A percentile compares a stretch with the other conserved stretches of the same genome.
Evolutionary conservation across 2,329 filamentous ascomycete genomes (phyloP).

Genomic region (Triangularia setosa): DNA sequence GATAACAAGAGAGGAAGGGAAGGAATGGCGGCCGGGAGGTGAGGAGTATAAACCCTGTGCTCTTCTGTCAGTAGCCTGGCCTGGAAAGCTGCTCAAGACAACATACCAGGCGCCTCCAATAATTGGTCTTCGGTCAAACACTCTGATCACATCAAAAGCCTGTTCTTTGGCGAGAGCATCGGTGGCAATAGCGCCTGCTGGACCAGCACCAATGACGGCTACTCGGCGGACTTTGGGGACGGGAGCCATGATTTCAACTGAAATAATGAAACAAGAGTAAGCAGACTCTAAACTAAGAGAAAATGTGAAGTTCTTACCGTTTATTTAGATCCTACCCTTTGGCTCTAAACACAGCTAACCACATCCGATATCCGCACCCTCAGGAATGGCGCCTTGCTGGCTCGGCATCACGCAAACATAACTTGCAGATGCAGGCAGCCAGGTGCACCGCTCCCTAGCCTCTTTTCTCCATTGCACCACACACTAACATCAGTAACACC

Average conservation of each 20-base stretch:
- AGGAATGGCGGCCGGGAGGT: slow-evolving; percentile 31
- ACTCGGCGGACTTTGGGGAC: slow-evolving; percentile 32
- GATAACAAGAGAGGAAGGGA: slow-evolving; percentile 34
- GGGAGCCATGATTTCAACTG: neutral
- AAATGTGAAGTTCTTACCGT: neutral
- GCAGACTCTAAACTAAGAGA: neutral
- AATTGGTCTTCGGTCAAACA: slow-evolving; percentile 58
- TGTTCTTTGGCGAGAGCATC: slow-evolving; percentile 58
- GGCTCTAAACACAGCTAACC: too few relatives aligned
- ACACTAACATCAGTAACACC: neutral
- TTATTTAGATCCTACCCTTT: too few relatives aligned
- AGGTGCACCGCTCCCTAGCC: too few relatives aligned
- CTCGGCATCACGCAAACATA: neutral
- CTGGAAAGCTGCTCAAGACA: neutral
- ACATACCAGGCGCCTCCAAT: slow-evolving; percentile 59
- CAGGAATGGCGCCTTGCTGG: neutral
- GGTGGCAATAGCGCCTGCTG: slow-evolving; percentile 56
- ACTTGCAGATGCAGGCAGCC: neutral
- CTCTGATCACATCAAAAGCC: slow-evolving; percentile 53
- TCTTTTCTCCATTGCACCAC: neutral
- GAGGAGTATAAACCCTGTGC: slow-evolving; percentile 33
- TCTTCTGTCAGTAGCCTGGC: neutral
- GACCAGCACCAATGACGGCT: slow-evolving; percentile 59
- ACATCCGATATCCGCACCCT: neutral
- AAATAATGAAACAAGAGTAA: neutral